Evolutionary conservation across 768 basidiomycete species (phyloP).

Genomic region (Hericium coralloides): DNA sequence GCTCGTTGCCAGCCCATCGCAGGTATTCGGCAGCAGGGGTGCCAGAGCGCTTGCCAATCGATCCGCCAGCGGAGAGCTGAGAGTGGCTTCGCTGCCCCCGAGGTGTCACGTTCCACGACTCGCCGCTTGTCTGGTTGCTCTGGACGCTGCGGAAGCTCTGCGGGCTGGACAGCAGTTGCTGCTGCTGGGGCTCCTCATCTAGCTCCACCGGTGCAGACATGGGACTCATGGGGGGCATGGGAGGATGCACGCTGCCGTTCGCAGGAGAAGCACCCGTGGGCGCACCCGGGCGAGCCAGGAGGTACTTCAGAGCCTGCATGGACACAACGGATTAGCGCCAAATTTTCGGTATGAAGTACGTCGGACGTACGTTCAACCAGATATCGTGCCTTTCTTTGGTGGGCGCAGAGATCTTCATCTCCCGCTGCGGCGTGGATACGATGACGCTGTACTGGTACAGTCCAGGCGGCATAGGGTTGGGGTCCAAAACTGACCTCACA

Average conservation of each 20-base stretch:
- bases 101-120: slow-evolving; percentile 69
- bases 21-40: slow-evolving; percentile 91
- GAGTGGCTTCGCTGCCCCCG: slow-evolving; percentile 73
- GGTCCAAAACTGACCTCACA: slow-evolving; percentile 86
- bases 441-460: slow-evolving; percentile 89
- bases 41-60: slow-evolving; percentile 77
- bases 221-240: slow-evolving; percentile 19
- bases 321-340: slow-evolving; percentile 8
- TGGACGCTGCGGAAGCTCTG: slow-evolving; percentile 66
- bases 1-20: slow-evolving; percentile 68
- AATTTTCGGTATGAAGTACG: slow-evolving; percentile 5
- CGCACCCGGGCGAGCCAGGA: slow-evolving; percentile 63
- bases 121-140: slow-evolving; percentile 44
- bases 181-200: slow-evolving; percentile 39
- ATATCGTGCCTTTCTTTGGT: slow-evolving; percentile 95
- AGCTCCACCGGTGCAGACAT: slow-evolving; percentile 21
- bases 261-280: slow-evolving; percentile 18
- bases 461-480: slow-evolving; percentile 93
- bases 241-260: slow-evolving; percentile 6
- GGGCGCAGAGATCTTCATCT: slow-evolving; percentile 98
- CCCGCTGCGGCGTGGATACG: slow-evolving; percentile 85
- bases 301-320: slow-evolving; percentile 79
- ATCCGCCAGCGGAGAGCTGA: slow-evolving; percentile 64
- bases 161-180: slow-evolving; percentile 46
- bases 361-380: slow-evolving; percentile 72